Evolutionary conservation across 345 rosid genomes (phyloP).

Genomic region (Pseudoturritis turrita): DNA sequence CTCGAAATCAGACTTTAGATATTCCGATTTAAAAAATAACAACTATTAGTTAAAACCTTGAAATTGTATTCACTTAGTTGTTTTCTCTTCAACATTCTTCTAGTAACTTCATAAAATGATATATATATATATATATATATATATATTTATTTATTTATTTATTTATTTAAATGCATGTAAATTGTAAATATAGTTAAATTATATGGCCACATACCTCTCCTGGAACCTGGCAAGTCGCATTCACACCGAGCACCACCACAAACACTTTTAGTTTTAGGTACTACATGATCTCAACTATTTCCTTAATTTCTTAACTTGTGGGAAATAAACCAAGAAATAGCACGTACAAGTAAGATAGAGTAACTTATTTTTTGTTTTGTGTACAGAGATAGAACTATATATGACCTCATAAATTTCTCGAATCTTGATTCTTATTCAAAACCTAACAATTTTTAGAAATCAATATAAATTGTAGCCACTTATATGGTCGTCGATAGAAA

Average conservation of each 20-base stretch:
- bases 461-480: conserved; percentile 12
- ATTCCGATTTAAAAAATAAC: no score
- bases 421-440: neutral
- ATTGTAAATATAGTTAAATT: neutral
- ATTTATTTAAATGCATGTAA: neutral
- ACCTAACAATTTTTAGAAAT: neutral
- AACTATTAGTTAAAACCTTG: neutral
- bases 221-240: conserved; percentile 31
- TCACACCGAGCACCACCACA: conserved; percentile 16
- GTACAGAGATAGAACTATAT: neutral
- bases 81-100: neutral
- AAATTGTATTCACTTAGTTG: neutral
- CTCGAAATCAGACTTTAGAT: no score
- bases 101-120: neutral
- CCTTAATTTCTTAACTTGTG: neutral
- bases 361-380: neutral
- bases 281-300: conserved; percentile 2
- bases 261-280: conserved; percentile 1
- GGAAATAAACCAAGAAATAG: neutral
- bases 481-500: conserved; percentile 22
- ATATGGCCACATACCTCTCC: conserved; percentile 19
- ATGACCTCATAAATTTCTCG: neutral
- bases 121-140: neutral
- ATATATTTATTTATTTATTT: no score
- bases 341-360: neutral